Percentiles rank a stretch among this genome's conserved stretches.
Evolutionary conservation across 2,329 filamentous ascomycete genomes (phyloP).

Genomic region (Scytalidium lignicola): DNA sequence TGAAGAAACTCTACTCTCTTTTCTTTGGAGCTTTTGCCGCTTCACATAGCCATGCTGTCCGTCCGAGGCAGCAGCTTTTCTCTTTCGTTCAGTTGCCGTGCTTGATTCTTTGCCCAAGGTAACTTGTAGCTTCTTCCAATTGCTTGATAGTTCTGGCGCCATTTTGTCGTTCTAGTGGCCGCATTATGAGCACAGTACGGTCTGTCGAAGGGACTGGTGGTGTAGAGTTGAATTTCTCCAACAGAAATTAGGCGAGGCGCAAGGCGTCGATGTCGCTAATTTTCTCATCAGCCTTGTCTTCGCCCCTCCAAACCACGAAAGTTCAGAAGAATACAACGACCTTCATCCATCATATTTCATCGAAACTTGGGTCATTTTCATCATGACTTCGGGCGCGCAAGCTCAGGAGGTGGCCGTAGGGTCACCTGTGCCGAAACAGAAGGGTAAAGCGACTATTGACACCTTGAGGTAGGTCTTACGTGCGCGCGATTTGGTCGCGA

Average conservation of each 20-base stretch:
- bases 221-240: constrained; percentile 1
- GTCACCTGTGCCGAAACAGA: constrained; percentile 57
- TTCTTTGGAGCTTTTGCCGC: constrained; percentile 25
- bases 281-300: constrained; percentile 13
- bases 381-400: constrained; percentile 49
- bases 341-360: constrained; percentile 16
- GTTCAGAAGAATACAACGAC: constrained; percentile 6
- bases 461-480: constrained; percentile 62
- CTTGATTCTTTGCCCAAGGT: constrained; percentile 42
- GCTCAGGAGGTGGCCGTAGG: constrained; percentile 51
- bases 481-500: constrained; percentile 8
- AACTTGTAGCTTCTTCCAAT: constrained; percentile 75
- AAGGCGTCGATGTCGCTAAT: constrained; percentile 8
- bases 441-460: constrained; percentile 77
- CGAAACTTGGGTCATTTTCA: constrained; percentile 24
- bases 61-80: constrained; percentile 25
- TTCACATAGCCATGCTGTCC: constrained; percentile 27
- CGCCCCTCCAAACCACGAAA: constrained; percentile 14
- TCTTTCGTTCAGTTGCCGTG: constrained; percentile 23
- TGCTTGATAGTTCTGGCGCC: constrained; percentile 49
- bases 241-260: constrained; percentile 1
- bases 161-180: constrained; percentile 16
- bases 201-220: constrained; percentile 1
- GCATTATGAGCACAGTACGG: neutral
- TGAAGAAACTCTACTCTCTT: constrained; percentile 4